phyloP scores from a whole-genome alignment of 2,329 filamentous ascomycete species.

The Magnaporthiopsis incrustans region DNA sequence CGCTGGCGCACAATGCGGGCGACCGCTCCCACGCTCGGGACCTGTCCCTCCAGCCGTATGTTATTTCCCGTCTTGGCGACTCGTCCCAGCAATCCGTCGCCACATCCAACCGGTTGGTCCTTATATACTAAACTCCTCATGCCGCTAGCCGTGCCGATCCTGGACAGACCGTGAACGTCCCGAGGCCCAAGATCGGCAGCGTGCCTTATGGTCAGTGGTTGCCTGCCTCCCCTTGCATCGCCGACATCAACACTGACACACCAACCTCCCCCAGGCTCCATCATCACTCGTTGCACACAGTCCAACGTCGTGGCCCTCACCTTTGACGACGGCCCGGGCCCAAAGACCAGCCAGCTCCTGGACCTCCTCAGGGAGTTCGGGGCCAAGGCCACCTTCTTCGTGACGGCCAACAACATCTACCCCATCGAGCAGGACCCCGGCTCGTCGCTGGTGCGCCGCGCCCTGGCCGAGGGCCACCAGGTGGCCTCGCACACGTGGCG shows the following conservation, averaged over 20 bases:
- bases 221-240: not conserved
- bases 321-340: slow-evolving; percentile 28
- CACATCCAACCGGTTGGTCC: slow-evolving; percentile 15
- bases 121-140: slow-evolving; percentile 19
- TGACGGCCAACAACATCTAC: slow-evolving; percentile 27
- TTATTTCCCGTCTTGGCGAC: not conserved
- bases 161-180: slow-evolving; percentile 15
- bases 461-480: slow-evolving; percentile 30
- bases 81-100: slow-evolving; percentile 25
- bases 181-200: slow-evolving; percentile 19
- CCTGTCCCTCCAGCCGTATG: not conserved
- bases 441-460: slow-evolving; percentile 29
- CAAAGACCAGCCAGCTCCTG: slow-evolving; percentile 25
- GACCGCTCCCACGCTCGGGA: not conserved
- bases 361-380: slow-evolving; percentile 24
- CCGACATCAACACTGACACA: not conserved
- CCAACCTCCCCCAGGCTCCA: slow-evolving; percentile 11
- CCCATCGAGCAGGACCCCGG: slow-evolving; percentile 22
- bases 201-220: slow-evolving; percentile 26
- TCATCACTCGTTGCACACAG: slow-evolving; percentile 23
- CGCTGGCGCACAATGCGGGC: not conserved
- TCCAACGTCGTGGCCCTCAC: slow-evolving; percentile 26
- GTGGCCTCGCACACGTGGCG: slow-evolving; percentile 33
- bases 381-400: slow-evolving; percentile 29
- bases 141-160: slow-evolving; percentile 16